Base-by-base conservation (phyloP, 78 protist genomes). In the Dictyostelium purpureum region DNA sequence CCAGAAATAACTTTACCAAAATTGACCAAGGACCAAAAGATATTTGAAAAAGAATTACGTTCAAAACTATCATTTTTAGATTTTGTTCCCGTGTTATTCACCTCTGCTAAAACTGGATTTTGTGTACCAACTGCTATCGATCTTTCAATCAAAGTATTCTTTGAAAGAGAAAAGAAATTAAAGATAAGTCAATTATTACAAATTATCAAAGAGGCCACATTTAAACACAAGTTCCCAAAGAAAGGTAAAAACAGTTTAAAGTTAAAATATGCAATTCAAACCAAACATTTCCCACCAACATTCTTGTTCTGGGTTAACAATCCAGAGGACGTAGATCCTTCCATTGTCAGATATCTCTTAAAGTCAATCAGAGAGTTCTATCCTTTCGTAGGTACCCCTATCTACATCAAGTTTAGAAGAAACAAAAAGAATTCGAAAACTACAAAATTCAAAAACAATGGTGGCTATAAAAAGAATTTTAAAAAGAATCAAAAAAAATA, bases 91-190 rank as follows among this genome's bases (percentile, higher is more conserved):
- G 54, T 82, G 42, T 40, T 85, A 37, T 92, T 92, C 49, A 80
- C 90, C 26, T 82, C 91, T 11, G 95, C 95, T 2, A 92, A 81
- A 42, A 92, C 95, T 56, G 95, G 95, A 33, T 90, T 63, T 11
- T 81, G 82, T 75, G 82, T 90, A 26, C 82, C 82, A 47, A 81
- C 88, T 12, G 77, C 89, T 9, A 38, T 90, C 0, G 94, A 90
- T 75, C 28, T 90, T 67, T 87, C 89, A 61, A 63, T 90, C 3
- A 90, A 90, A 21, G 70, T 90, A 52, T 90, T 90, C 38, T 79
- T 81, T 33, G 94, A 90, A 65, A 69, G 94, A 67, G 94, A 85
- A 35, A 85, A 85, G 21, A 73, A 51, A 43, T 31, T 90, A 18
- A 54, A 66, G 18, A 31, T 81, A 14, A 28, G 12, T 26, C 43